Conservation (phyloP, 1,284 basidiomycete genomes). For the Papiliotrema fonsecae region DNA sequence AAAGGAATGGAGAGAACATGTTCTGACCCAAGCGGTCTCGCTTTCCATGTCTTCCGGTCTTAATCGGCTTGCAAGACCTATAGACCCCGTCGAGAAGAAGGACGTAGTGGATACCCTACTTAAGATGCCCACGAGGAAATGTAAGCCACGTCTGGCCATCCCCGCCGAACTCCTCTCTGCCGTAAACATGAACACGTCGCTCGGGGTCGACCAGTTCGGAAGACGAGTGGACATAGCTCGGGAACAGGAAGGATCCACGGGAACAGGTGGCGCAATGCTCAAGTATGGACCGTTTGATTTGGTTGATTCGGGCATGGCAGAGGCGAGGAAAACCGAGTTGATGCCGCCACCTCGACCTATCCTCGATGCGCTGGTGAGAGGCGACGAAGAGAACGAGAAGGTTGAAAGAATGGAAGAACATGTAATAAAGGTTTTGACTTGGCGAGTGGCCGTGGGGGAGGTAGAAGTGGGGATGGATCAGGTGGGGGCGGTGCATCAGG, state of each 20-base stretch:
- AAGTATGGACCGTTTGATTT: neutral
- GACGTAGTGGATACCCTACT: neutral
- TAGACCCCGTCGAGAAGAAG: neutral
- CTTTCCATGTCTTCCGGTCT: conserved; percentile 2
- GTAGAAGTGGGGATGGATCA: neutral
- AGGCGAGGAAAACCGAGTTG: neutral
- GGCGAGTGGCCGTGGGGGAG: conserved; percentile 4
- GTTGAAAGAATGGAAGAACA: conserved; percentile 2
- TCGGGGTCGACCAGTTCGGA: neutral
- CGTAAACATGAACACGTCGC: neutral
- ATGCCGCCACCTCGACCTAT: neutral
- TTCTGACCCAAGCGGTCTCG: conserved; percentile 8
- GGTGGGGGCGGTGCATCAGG: neutral
- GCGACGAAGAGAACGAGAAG: neutral
- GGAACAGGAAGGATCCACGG: neutral
- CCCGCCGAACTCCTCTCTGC: conserved; percentile 11
- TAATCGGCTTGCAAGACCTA: neutral
- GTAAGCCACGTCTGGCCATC: conserved; percentile 4
- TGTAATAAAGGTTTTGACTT: conserved; percentile 5
- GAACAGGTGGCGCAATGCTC: neutral
- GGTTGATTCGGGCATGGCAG: neutral
- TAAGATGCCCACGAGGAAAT: neutral
- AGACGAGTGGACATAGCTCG: neutral
- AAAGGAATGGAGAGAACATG: conserved; percentile 4
- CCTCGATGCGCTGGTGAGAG: neutral